Evolutionary conservation across 2,329 filamentous ascomycete species (phyloP).

Genomic region (Neonectria ditissima): DNA sequence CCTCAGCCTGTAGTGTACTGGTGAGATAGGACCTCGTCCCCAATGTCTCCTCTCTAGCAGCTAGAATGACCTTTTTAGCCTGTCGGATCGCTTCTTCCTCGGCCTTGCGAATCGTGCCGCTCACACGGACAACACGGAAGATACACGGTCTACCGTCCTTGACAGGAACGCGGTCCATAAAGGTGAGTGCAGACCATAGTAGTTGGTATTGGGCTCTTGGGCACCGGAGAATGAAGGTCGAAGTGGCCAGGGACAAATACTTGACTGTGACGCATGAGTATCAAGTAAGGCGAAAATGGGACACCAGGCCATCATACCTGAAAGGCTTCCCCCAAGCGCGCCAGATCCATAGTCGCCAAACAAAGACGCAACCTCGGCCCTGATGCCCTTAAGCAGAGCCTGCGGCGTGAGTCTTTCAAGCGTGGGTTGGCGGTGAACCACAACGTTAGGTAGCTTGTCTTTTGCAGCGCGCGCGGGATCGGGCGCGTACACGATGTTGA

Average conservation of each 20-base stretch:
- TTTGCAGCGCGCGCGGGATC: constrained; percentile 53
- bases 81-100: constrained; percentile 90
- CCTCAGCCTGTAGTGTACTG: constrained; percentile 40
- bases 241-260: constrained; percentile 92
- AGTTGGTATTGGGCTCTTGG: constrained; percentile 85
- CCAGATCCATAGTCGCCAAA: constrained; percentile 93
- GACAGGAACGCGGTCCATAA: constrained; percentile 77
- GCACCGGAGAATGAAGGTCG: constrained; percentile 90
- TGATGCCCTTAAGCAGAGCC: constrained; percentile 75
- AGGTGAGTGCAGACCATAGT: constrained; percentile 89
- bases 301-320: constrained; percentile 62
- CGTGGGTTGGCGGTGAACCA: constrained; percentile 84
- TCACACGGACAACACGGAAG: constrained; percentile 86
- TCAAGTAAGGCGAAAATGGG: neutral
- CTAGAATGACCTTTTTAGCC: constrained; percentile 77
- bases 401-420: constrained; percentile 76
- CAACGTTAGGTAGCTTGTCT: constrained; percentile 65
- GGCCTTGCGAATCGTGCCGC: constrained; percentile 91
- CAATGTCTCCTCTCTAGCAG: constrained; percentile 63
- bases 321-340: constrained; percentile 74
- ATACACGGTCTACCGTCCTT: constrained; percentile 75
- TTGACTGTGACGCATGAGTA: constrained; percentile 73
- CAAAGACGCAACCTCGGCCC: constrained; percentile 75
- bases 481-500: constrained; percentile 90
- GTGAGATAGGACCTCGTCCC: constrained; percentile 35